Percentiles rank a stretch among this genome's conserved stretches.
Conservation (phyloP, 2,329 filamentous ascomycete species). For the Cercospora zeina region DNA sequence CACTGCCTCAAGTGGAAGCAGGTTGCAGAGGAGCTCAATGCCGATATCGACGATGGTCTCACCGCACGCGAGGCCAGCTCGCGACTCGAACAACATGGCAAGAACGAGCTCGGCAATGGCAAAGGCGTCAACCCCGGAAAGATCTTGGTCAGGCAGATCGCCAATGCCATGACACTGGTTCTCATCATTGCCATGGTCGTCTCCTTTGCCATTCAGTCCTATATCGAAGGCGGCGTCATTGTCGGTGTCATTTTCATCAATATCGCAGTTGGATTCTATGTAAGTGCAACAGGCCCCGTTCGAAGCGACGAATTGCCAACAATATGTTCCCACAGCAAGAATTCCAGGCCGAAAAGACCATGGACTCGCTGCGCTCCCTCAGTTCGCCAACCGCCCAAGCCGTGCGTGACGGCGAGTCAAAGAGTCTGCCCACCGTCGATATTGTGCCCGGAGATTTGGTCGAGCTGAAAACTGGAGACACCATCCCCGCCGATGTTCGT, state of each 20-base stretch:
- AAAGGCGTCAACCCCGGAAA: constrained; percentile 69
- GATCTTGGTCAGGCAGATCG: constrained; percentile 69
- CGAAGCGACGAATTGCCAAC: not conserved
- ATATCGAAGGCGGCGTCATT: constrained; percentile 53
- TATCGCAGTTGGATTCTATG: constrained; percentile 48
- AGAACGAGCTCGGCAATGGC: constrained; percentile 69
- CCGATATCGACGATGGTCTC: constrained; percentile 67
- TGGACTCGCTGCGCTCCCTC: constrained; percentile 51
- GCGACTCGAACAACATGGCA: constrained; percentile 61
- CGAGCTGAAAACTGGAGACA: constrained; percentile 51
- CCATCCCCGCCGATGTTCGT: constrained; percentile 53
- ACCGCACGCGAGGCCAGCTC: constrained; percentile 60
- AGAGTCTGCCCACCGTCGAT: constrained; percentile 46
- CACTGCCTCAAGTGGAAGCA: constrained; percentile 60
- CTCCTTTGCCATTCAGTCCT: constrained; percentile 50
- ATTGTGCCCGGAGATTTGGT: constrained; percentile 53
- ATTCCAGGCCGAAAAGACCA: constrained; percentile 52
- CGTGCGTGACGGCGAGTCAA: constrained; percentile 48
- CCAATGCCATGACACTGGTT: constrained; percentile 75
- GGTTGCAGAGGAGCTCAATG: constrained; percentile 59
- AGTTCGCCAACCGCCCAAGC: constrained; percentile 51
- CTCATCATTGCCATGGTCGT: constrained; percentile 53
- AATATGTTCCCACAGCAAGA: constrained; percentile 40
- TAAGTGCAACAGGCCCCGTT: not conserved
- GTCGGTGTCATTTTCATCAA: constrained; percentile 50